These are phyloP conservation scores for Scutellaria galericulata DNA, from an alignment of 257 asterid species.

Conservation along the genomic window DNA sequence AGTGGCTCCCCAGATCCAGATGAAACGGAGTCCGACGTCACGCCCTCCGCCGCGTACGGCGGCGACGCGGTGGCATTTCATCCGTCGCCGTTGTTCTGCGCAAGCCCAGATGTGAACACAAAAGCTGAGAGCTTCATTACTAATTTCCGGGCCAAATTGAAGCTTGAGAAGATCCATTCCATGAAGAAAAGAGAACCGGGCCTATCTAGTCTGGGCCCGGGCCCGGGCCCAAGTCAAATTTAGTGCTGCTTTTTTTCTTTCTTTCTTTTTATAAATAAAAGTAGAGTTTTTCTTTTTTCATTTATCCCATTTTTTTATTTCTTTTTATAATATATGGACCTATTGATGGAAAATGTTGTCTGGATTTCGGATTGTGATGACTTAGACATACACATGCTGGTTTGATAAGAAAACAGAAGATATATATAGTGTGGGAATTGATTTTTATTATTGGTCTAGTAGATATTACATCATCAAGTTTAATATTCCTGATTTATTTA, in stretches of 20 bases:
- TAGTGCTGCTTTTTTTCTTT: conserved; percentile 26
- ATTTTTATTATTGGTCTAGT: too few species aligned
- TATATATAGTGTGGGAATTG: too few species aligned
- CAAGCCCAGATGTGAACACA: conserved; percentile 87
- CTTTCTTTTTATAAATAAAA: conserved; percentile 9
- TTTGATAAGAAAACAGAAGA: neutral
- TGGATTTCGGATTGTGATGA: conserved; percentile 18
- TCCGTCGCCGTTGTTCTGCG: conserved; percentile 66
- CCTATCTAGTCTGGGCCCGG: conserved; percentile 35
- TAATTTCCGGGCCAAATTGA: conserved; percentile 58
- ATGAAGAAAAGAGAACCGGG: conserved; percentile 51
- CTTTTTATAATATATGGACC: neutral
- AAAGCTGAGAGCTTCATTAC: conserved; percentile 89
- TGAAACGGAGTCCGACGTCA: conserved; percentile 62
- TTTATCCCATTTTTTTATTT: conserved; percentile 18
- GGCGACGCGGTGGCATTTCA: conserved; percentile 44
- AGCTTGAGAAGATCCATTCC: conserved; percentile 53
- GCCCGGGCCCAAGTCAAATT: conserved; percentile 40
- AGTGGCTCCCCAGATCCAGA: conserved; percentile 77
- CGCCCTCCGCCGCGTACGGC: conserved; percentile 53
- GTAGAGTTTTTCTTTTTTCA: conserved; percentile 19
- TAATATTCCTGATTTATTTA: too few species aligned
- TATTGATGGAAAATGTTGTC: neutral
- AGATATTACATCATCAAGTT: too few species aligned
- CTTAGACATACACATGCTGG: neutral